Conservation (phyloP, 2,329 filamentous ascomycete species). For the Aspergillus pseudonomiae region DNA sequence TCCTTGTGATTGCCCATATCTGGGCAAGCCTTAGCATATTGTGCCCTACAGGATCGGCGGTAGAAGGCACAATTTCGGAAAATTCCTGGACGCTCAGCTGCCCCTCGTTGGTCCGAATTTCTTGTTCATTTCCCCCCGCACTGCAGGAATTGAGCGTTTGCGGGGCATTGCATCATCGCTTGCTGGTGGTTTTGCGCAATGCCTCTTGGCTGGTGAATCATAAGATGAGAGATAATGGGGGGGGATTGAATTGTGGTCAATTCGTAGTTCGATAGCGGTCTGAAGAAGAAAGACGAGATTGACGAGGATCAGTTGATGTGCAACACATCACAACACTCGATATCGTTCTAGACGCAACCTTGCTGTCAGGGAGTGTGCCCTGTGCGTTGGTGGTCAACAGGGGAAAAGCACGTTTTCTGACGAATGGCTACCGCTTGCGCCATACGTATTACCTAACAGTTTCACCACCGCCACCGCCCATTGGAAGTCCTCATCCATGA, state of each 20-base stretch:
- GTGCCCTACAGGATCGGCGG: not conserved
- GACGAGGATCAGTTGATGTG: slow-evolving; percentile 8
- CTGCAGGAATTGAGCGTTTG: slow-evolving; percentile 22
- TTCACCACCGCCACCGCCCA: slow-evolving; percentile 21
- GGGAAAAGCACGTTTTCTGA: slow-evolving; percentile 9
- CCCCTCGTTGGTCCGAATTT: not conserved
- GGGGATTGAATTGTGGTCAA: not conserved
- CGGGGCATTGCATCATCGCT: slow-evolving; percentile 27
- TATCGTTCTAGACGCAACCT: slow-evolving; percentile 22
- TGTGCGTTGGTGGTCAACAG: slow-evolving; percentile 8
- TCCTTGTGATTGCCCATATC: not conserved
- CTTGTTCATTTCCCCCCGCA: slow-evolving; percentile 29
- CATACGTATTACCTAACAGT: slow-evolving; percentile 39
- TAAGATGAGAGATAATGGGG: not conserved
- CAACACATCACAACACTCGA: not conserved
- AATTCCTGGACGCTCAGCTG: not conserved
- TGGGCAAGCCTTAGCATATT: slow-evolving; percentile 1
- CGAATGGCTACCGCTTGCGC: slow-evolving; percentile 29
- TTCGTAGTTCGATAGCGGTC: not conserved
- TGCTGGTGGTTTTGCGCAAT: not conserved
- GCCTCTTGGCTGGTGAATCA: not conserved
- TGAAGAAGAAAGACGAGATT: not conserved
- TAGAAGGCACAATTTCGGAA: slow-evolving; percentile 3
- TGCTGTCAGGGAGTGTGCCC: slow-evolving; percentile 12
- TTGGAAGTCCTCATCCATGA: slow-evolving; percentile 14